Evolutionary conservation across 2,329 filamentous ascomycete species (phyloP).

Genomic region (Coleophoma eucalyptorum): DNA sequence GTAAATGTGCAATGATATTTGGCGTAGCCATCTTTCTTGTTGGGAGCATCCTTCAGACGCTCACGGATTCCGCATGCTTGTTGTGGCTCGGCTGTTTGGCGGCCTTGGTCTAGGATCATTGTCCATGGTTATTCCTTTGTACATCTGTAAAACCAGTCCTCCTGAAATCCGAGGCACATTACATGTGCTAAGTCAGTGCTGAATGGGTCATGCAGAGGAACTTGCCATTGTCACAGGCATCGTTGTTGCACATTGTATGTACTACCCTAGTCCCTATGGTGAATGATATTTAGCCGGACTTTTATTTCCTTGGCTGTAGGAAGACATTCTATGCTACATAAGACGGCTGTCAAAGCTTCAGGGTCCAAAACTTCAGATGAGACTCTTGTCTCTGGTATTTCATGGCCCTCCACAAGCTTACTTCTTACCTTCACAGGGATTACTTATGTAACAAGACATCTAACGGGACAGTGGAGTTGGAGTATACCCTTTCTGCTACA

Average conservation of each 20-base stretch:
- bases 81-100: slow-evolving; percentile 43
- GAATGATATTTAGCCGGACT: too few relatives aligned
- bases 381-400: too few relatives aligned
- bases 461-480: slow-evolving; percentile 20
- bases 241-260: slow-evolving; percentile 34
- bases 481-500: slow-evolving; percentile 29
- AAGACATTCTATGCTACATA: too few relatives aligned
- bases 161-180: slow-evolving; percentile 26
- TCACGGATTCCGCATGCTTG: slow-evolving; percentile 45
- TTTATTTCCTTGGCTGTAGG: too few relatives aligned
- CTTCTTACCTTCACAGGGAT: slow-evolving; percentile 16
- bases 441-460: slow-evolving; percentile 36
- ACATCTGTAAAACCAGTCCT: slow-evolving; percentile 46
- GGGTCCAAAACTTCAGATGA: too few relatives aligned
- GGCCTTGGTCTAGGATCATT: slow-evolving; percentile 47
- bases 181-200: slow-evolving; percentile 16
- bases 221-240: slow-evolving; percentile 39
- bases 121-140: slow-evolving; percentile 32
- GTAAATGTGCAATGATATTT: slow-evolving; percentile 32
- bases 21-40: slow-evolving; percentile 46
- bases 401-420: too few relatives aligned
- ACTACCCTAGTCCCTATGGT: too few relatives aligned
- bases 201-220: slow-evolving; percentile 31
- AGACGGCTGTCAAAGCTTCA: too few relatives aligned
- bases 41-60: slow-evolving; percentile 47